Base-by-base conservation (phyloP, 257 asterid genomes). In the Asclepias syriaca region DNA sequence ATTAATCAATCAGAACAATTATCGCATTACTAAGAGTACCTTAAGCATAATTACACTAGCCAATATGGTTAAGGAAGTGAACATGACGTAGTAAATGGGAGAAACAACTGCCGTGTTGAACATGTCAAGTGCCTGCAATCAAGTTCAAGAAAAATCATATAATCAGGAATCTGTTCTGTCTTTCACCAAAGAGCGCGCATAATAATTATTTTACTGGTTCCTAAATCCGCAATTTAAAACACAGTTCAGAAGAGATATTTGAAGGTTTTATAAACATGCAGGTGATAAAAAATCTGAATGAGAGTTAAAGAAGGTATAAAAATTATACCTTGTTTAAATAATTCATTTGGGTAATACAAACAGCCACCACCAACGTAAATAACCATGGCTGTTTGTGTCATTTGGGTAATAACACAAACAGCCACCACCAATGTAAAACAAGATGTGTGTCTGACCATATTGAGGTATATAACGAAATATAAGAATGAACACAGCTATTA, bases 11-110 rank as follows among this genome's bases (percentile, higher is more conserved):
- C 46, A 51, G 4, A 64, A 37, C 18, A 64, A 2, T 63, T 34
- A 39, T 63, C 49, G 53, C 49, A 57, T 56, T 72, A 77, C 73
- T n/a, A 82, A 61, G 75, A 54, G 75, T 88, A 94, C 99, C 99
- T 94, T 94, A 90, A 94, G 91, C 99, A 94, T 94, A 80, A 94
- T 94, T 69, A 94, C 97, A 70, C 99, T 94, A 68, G 99, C 99
- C 85, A 94, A 72, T 56, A 94, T 94, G 5, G 99, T 94, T 4
- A 94, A 86, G 72, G 97, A 87, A 43, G 99, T 94, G 89, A 94
- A 94, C 99, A 91, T 89, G 76, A 89, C 97, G 71, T 91, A 94
- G 86, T 94, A 94, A 65, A 94, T 91, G 49, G 99, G 99, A 34
- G 99, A 88, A 69, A 94, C 97, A 58, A 94, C 97, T 1, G 98